Base-by-base conservation (phyloP, 2,329 filamentous ascomycete species). In the Balansia obtecta region DNA sequence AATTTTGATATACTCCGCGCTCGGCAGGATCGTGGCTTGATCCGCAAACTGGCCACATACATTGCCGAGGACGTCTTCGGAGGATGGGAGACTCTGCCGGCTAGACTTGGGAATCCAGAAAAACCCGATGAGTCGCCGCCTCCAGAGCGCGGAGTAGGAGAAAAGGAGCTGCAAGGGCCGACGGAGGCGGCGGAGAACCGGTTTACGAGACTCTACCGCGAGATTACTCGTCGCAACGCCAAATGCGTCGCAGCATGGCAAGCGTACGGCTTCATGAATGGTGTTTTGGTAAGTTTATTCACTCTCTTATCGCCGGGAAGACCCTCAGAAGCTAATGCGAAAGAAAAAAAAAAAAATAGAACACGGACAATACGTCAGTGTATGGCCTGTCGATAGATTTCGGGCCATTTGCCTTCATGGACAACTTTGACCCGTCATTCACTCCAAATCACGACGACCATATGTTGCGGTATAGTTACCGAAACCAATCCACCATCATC, bases 201-300 rank as follows among this genome's bases (percentile, higher is more conserved):
- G 33, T 98, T 93, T 64, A 75, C 85, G 0, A 78, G 90, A 15
- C 71, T 98, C 1, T 98, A 94, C 65, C 83, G 93, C 37, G 89
- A 95, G 61, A 83, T 98, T 50, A 82, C 83, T 4, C 81, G 88
- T 41, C 80, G 87, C 33, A 98, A 96, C 62, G 93, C 93, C 1
- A 74, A 77, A 52, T 94, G 86, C 0, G 90, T 97, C 2, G 93
- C 93, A 11, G 79, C 85, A 57, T 97, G 93, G 91, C 94, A 98
- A 70, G 89, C 88, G 0, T 97, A 97, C 61, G 93, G 88, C n/a
- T 98, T 98, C 70, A 97, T 95, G 77, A 98, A 98, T 61, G 93
- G 93, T 44, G 93, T 98, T 4, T 73, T 98, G 52, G 67, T 69
- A 56, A 55, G 62, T 55, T 11, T 8, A 8, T 8, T 2, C 8